Percentiles rank a stretch among this genome's conserved stretches.
phyloP scores from a whole-genome alignment of 1,139 yeast species.

The Diutina scorzettiae region DNA sequence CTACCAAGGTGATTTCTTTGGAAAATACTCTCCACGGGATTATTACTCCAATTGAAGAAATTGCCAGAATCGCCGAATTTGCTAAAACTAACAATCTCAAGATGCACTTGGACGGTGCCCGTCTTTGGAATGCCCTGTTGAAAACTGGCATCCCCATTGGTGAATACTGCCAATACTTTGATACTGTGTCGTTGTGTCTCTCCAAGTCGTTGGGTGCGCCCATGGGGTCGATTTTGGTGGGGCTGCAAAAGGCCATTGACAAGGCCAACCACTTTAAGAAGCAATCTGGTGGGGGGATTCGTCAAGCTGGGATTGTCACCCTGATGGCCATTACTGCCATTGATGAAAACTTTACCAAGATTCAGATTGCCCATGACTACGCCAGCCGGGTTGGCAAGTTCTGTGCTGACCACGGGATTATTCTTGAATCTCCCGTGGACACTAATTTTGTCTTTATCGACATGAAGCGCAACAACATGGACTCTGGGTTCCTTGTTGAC shows the following conservation, averaged over 20 bases:
- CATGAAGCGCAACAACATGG: slow-evolving; percentile 43
- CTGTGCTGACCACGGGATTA: slow-evolving; percentile 41
- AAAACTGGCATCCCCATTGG: slow-evolving; percentile 58
- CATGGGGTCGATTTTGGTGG: slow-evolving; percentile 81
- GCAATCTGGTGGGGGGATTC: slow-evolving; percentile 90
- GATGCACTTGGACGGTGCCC: slow-evolving; percentile 91
- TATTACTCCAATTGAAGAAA: slow-evolving; percentile 71
- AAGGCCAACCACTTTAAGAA: slow-evolving; percentile 83
- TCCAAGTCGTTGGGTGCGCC: slow-evolving; percentile 94
- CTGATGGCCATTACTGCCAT: slow-evolving; percentile 74
- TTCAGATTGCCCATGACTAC: slow-evolving; percentile 50
- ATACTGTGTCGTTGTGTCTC: slow-evolving; percentile 78
- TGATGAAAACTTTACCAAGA: slow-evolving; percentile 56
- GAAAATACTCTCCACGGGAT: slow-evolving; percentile 87
- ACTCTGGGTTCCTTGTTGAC: slow-evolving; percentile 41
- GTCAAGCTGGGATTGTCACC: slow-evolving; percentile 80
- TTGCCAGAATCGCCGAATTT: slow-evolving; percentile 58
- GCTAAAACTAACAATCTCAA: slow-evolving; percentile 52
- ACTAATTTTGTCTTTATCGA: slow-evolving; percentile 84
- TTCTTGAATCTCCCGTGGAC: slow-evolving; percentile 64
- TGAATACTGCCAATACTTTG: slow-evolving; percentile 73
- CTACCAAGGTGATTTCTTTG: slow-evolving; percentile 72
- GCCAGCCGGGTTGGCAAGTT: slow-evolving; percentile 58
- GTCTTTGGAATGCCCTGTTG: slow-evolving; percentile 82
- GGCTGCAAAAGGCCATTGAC: slow-evolving; percentile 44